These are phyloP conservation scores for Hyaloscypha hepaticicola DNA, from an alignment of 495 filamentous ascomycete species.

Conservation along the genomic window DNA sequence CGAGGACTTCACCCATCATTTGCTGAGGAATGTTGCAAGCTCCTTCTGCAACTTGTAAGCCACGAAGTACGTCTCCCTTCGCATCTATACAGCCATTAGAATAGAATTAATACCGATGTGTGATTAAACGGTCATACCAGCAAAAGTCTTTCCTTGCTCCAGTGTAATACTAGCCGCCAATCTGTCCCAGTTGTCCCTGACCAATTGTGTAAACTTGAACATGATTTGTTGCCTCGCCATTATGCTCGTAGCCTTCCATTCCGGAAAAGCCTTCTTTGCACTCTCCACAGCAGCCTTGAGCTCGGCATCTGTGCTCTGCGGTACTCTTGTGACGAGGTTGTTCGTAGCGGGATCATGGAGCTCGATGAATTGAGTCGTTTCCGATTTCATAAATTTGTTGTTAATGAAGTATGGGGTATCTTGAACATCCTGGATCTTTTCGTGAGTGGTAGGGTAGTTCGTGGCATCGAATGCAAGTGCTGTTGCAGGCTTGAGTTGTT, in stretches of 20 bases:
- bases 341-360: conserved; percentile 95
- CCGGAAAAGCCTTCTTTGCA: conserved; percentile 85
- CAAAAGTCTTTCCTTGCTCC: conserved; percentile 98
- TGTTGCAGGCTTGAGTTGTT: conserved; percentile 51
- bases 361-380: conserved; percentile 82
- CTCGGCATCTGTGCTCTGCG: conserved; percentile 89
- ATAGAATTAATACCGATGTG: neutral
- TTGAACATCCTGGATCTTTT: conserved; percentile 67
- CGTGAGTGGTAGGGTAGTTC: conserved; percentile 79
- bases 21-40: conserved; percentile 93
- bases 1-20: conserved; percentile 89
- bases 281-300: conserved; percentile 83
- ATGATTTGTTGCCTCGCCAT: conserved; percentile 91
- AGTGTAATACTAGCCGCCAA: conserved; percentile 93
- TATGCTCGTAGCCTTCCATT: conserved; percentile 81
- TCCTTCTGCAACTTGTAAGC: conserved; percentile 95
- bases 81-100: conserved; percentile 55
- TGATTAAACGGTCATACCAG: conserved; percentile 32
- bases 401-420: conserved; percentile 91
- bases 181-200: conserved; percentile 93
- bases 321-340: conserved; percentile 96
- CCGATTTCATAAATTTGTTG: conserved; percentile 81
- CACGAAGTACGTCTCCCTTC: conserved; percentile 90
- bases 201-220: conserved; percentile 90
- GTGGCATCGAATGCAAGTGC: conserved; percentile 58